Evolutionary conservation across 805 yeast genomes (phyloP).

Genomic region (Metschnikowia arizonensis): DNA sequence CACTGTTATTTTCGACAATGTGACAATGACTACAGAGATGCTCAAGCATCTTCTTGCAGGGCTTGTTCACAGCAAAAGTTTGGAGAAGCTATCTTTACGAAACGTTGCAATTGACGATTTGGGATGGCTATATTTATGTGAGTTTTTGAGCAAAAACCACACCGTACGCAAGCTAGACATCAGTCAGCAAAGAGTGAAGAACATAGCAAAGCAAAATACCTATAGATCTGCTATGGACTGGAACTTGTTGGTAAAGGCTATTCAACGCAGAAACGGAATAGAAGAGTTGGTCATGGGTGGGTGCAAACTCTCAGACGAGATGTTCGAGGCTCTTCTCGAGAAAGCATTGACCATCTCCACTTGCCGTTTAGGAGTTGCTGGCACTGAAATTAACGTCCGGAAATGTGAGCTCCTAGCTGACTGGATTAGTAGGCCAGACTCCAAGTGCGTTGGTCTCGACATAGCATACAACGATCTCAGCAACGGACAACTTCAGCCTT

Average conservation of each 20-base stretch:
- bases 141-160: constrained; percentile 41
- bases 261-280: constrained; percentile 47
- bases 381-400: constrained; percentile 42
- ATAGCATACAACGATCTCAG: constrained; percentile 52
- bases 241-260: constrained; percentile 43
- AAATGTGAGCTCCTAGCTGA: constrained; percentile 42
- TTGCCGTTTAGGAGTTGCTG: constrained; percentile 50
- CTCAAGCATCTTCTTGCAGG: constrained; percentile 46
- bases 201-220: constrained; percentile 36
- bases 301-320: constrained; percentile 43
- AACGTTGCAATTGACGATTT: constrained; percentile 50
- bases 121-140: constrained; percentile 52
- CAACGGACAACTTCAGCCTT: constrained; percentile 43
- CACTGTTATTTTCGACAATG: constrained; percentile 56
- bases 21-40: constrained; percentile 52
- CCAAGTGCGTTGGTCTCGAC: constrained; percentile 53
- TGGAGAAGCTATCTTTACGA: constrained; percentile 52
- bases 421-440: constrained; percentile 44
- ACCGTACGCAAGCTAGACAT: constrained; percentile 49
- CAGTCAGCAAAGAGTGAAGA: constrained; percentile 52
- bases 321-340: constrained; percentile 38
- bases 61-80: constrained; percentile 37
- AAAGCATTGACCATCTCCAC: constrained; percentile 42
- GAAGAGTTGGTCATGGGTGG: constrained; percentile 59
- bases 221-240: constrained; percentile 50